A percentile compares a stretch with the other conserved stretches of the same genome.
phyloP scores from a whole-genome alignment of 345 rosid species.

The Populus ilicifolia region DNA sequence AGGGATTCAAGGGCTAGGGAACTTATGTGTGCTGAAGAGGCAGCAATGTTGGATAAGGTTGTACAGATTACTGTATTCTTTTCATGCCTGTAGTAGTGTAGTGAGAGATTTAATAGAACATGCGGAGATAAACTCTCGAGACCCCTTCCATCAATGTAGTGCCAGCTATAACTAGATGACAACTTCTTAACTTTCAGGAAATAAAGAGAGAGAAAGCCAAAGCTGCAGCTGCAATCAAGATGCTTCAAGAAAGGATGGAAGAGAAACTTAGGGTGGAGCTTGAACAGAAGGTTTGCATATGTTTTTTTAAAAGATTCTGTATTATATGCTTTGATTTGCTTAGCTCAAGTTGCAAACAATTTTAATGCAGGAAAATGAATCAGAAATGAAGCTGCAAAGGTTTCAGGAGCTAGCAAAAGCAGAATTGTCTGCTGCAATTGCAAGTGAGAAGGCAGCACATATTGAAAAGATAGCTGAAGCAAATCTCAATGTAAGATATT shows the following conservation, averaged over 20 bases:
- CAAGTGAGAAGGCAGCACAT: slow-evolving; percentile 78
- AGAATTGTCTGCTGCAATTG: slow-evolving; percentile 65
- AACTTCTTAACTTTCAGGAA: slow-evolving; percentile 52
- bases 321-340: slow-evolving; percentile 7
- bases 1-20: slow-evolving; percentile 88
- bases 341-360: slow-evolving; percentile 20
- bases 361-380: slow-evolving; percentile 66
- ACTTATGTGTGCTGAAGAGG: slow-evolving; percentile 94
- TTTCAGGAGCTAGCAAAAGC: slow-evolving; percentile 73
- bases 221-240: slow-evolving; percentile 75
- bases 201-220: slow-evolving; percentile 82
- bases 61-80: slow-evolving; percentile 12
- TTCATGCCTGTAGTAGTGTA: background rate
- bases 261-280: slow-evolving; percentile 69
- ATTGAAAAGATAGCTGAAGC: slow-evolving; percentile 86
- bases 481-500: slow-evolving; percentile 69
- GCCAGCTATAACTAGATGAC: background rate
- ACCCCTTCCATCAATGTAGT: background rate
- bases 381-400: slow-evolving; percentile 49
- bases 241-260: slow-evolving; percentile 82
- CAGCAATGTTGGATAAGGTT: slow-evolving; percentile 94
- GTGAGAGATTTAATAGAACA: background rate
- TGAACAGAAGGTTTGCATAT: slow-evolving; percentile 64
- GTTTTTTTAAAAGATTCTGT: slow-evolving; percentile 2
- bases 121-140: background rate